Evolutionary conservation across 2,329 filamentous ascomycete species (phyloP), one percentile per base, ranked within the genome.

Genomic region (Fusarium pseudonygamai): DNA sequence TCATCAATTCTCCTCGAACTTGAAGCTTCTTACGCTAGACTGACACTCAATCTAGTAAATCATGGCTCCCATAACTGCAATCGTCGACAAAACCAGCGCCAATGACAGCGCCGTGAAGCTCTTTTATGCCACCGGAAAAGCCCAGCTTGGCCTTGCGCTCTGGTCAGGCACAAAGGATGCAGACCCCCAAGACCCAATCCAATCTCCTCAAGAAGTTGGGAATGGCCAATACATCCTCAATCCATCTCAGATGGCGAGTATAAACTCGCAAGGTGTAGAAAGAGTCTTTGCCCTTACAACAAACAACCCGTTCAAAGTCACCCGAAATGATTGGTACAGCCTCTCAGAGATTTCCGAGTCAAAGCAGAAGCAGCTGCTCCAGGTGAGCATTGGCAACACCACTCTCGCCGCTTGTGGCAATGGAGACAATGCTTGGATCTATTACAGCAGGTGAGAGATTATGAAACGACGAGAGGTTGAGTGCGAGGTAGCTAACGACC

Each of bases 191-290:
- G 22, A 40, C 22, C 11, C 60, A 1, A 28, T 40, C 2, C 50
- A 62, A 6, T 6, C 50, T n/a, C 60, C 60, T 0, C 40, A 20
- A 4, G 50, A 62, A 0, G 42, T 62, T 5, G 60, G 60, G 1
- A 39, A 62, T 34, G 34, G 40, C 50, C 60, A 62, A 11, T 59
- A 49, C 28, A 59, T 59, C 43, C 42, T 58, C 2, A 64, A 64
- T 2, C 60, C 52, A 1, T 64, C 60, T 3, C 60, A 64, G 7
- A 58, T 64, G 53, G 28, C 52, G 1, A 59, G 60, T 5, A 3
- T 42, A 16, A 64, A 59, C 13, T 36, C 12, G 2, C 36, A 64
- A 7, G 50, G 50, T 12, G 11, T 46, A 39, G 60, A 62, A 13
- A 62, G 32, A 11, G 24, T 57, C 2, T 40, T 57, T 47, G 13